phyloP scores from a whole-genome alignment of 352 stramenopile genomes.

The Pythium chondricola region DNA sequence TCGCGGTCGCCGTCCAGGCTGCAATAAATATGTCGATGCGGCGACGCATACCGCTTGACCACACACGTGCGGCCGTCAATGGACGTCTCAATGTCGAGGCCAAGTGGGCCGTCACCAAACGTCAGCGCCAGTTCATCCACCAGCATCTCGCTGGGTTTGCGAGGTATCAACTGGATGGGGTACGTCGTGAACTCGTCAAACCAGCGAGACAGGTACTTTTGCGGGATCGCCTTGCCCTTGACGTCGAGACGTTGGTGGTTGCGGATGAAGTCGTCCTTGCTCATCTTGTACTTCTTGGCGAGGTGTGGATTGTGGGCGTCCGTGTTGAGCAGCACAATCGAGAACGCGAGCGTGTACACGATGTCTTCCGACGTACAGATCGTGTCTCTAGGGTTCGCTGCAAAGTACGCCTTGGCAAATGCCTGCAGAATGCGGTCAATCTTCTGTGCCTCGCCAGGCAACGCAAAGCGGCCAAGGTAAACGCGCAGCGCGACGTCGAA shows the following conservation, averaged over 20 bases:
- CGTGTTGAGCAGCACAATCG: constrained; percentile 72
- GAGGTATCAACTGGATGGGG: constrained; percentile 54
- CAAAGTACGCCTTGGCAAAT: constrained; percentile 62
- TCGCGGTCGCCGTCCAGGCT: constrained; percentile 15
- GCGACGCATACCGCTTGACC: constrained; percentile 43
- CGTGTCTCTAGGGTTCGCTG: constrained; percentile 39
- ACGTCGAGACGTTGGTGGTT: constrained; percentile 58
- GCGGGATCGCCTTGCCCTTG: constrained; percentile 34
- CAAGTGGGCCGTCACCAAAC: constrained; percentile 46
- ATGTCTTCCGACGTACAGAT: constrained; percentile 63
- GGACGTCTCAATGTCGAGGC: constrained; percentile 73
- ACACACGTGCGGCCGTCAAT: constrained; percentile 61
- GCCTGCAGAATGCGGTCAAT: constrained; percentile 82
- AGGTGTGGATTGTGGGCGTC: constrained; percentile 72
- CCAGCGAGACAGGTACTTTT: constrained; percentile 40
- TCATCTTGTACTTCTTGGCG: constrained; percentile 66
- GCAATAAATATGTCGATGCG: constrained; percentile 39
- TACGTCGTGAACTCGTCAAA: constrained; percentile 60
- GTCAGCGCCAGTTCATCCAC: constrained; percentile 60
- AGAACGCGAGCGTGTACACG: constrained; percentile 76
- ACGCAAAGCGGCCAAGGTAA: constrained; percentile 64
- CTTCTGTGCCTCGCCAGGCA: constrained; percentile 75
- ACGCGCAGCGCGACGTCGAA: constrained; percentile 68
- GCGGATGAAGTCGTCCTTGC: constrained; percentile 59
- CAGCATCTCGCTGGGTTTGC: constrained; percentile 35